Evolutionary conservation across 1,284 basidiomycete species (phyloP).

Genomic region (Ceratobasidium sp.): DNA sequence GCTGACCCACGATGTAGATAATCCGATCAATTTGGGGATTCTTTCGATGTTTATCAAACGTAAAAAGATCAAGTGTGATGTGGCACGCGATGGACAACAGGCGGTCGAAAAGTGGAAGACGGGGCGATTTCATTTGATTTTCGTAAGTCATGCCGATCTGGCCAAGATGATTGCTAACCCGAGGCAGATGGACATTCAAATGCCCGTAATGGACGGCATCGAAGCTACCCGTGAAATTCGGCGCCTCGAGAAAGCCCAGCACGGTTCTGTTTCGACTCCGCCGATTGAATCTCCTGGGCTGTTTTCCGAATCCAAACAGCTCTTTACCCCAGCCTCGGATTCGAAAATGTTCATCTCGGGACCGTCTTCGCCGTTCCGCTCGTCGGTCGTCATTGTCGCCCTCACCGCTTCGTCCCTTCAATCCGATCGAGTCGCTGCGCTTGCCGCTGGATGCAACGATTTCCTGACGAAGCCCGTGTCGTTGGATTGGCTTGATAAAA

Average conservation of each 20-base stretch:
- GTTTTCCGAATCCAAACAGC: conserved; percentile 32
- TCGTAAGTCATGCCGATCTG: conserved; percentile 63
- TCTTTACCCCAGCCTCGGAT: conserved; percentile 12
- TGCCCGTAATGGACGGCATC: conserved; percentile 99
- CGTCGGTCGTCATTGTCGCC: conserved; percentile 98
- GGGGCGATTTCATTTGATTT: conserved; percentile 93
- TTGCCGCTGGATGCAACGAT: conserved; percentile 98
- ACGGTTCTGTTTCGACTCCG: conserved; percentile 62
- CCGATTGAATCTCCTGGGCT: conserved; percentile 58
- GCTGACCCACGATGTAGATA: conserved; percentile 67
- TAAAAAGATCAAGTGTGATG: conserved; percentile 94
- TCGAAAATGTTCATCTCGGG: conserved; percentile 19
- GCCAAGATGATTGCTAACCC: not conserved
- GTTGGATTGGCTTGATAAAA: conserved; percentile 94
- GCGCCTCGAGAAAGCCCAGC: conserved; percentile 76
- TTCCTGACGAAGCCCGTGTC: conserved; percentile 98
- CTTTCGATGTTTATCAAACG: conserved; percentile 94
- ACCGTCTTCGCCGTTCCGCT: conserved; percentile 69
- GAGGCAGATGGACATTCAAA: conserved; percentile 96
- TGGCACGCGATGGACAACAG: conserved; percentile 94
- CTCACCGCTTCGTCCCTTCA: conserved; percentile 93
- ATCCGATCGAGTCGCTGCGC: conserved; percentile 91
- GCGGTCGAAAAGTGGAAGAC: conserved; percentile 96
- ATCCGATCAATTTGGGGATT: conserved; percentile 98
- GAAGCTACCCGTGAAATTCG: conserved; percentile 97